Percentiles rank a stretch among this genome's conserved stretches.
These are phyloP conservation scores for Tolypocladium pustulatum DNA, from an alignment of 2,329 filamentous ascomycete species.

Conservation along the genomic window DNA sequence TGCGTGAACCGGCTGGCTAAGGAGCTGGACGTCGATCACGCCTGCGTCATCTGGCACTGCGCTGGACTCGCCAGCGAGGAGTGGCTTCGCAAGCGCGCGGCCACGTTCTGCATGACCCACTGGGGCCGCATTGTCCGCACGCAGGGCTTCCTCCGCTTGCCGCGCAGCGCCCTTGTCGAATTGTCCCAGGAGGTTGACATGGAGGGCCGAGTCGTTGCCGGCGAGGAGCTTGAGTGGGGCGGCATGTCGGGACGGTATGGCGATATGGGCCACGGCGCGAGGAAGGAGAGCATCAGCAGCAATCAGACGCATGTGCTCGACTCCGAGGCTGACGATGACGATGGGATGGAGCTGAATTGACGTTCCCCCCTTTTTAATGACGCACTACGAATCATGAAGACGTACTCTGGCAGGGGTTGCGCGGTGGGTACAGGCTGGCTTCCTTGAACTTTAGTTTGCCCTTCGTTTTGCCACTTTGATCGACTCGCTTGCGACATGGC, in stretches of 20 bases:
- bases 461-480: background rate
- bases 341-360: slow-evolving; percentile 49
- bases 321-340: slow-evolving; percentile 49
- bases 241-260: slow-evolving; percentile 35
- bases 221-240: slow-evolving; percentile 63
- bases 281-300: slow-evolving; percentile 52
- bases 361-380: background rate
- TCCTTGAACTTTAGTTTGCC: background rate
- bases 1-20: slow-evolving; percentile 84
- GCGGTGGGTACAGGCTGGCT: background rate
- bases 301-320: slow-evolving; percentile 46
- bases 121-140: slow-evolving; percentile 94
- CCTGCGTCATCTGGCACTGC: slow-evolving; percentile 93
- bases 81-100: slow-evolving; percentile 83
- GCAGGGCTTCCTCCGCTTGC: slow-evolving; percentile 72
- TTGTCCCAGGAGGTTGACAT: slow-evolving; percentile 88
- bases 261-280: slow-evolving; percentile 25
- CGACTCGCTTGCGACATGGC: slow-evolving; percentile 3
- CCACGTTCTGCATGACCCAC: slow-evolving; percentile 79
- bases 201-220: slow-evolving; percentile 82
- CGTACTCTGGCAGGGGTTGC: background rate
- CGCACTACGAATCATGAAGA: background rate
- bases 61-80: slow-evolving; percentile 84
- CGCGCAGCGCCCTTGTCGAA: slow-evolving; percentile 71
- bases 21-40: slow-evolving; percentile 89